Conservation (phyloP, 208 protist species). For the Tetramitus jugosus region DNA sequence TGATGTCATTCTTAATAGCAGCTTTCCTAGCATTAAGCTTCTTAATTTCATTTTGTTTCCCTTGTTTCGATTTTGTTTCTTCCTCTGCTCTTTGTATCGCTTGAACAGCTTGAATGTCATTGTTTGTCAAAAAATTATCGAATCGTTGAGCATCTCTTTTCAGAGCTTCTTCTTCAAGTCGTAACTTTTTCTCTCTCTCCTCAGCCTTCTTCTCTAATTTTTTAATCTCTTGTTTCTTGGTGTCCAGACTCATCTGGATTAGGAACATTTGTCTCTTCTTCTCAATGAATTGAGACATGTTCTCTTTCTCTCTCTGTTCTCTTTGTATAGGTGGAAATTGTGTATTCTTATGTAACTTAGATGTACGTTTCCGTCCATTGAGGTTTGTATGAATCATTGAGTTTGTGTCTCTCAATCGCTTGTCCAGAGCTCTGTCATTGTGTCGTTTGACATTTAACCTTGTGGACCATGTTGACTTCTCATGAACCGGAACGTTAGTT, state of each 20-base stretch:
- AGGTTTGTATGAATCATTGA: no score
- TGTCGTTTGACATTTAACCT: conserved; percentile 12
- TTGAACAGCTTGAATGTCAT: conserved; percentile 83
- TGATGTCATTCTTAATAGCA: conserved; percentile 70
- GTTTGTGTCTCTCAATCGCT: background rate
- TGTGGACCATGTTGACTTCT: conserved; percentile 44
- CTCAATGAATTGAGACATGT: conserved; percentile 74
- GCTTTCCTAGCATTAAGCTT: conserved; percentile 78
- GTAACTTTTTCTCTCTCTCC: conserved; percentile 69
- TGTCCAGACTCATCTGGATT: conserved; percentile 80
- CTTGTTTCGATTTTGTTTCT: conserved; percentile 75
- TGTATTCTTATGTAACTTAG: background rate
- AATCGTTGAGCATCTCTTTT: conserved; percentile 78
- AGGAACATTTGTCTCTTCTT: conserved; percentile 90
- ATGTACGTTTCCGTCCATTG: no score
- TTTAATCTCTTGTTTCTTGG: conserved; percentile 79
- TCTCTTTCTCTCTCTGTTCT: conserved; percentile 59
- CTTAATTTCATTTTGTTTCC: conserved; percentile 86
- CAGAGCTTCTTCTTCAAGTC: conserved; percentile 81
- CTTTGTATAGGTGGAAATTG: no score
- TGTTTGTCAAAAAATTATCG: conserved; percentile 85
- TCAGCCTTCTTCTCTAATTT: conserved; percentile 83
- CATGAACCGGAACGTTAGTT: conserved; percentile 30
- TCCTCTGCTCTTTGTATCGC: conserved; percentile 79
- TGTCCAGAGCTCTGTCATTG: background rate